These are phyloP conservation scores for Plicaturopsis crispa DNA, from an alignment of 768 basidiomycete genomes.

Conservation along the genomic window DNA sequence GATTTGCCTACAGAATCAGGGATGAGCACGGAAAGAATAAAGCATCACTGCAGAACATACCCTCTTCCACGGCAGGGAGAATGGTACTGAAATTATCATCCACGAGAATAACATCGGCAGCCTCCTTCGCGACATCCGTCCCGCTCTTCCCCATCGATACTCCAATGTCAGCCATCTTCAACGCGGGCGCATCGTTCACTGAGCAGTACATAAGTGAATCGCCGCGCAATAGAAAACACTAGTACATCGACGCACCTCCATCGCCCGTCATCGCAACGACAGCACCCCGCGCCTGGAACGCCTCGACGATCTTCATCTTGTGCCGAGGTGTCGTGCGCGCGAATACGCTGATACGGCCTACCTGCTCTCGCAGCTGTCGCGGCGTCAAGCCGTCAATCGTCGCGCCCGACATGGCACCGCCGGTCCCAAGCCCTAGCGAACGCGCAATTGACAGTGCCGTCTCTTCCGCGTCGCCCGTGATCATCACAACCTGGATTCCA, in stretches of 20 bases:
- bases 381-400: constrained; percentile 82
- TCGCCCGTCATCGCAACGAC: constrained; percentile 98
- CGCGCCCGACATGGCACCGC: constrained; percentile 56
- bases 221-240: constrained; percentile 7
- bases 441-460: constrained; percentile 87
- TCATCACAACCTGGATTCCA: constrained; percentile 97
- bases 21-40: neutral
- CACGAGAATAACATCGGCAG: constrained; percentile 93
- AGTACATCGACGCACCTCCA: constrained; percentile 82
- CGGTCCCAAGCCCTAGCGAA: constrained; percentile 71
- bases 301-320: constrained; percentile 96
- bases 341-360: constrained; percentile 81
- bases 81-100: constrained; percentile 97
- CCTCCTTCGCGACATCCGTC: constrained; percentile 98
- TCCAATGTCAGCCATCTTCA: constrained; percentile 98
- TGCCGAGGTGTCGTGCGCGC: constrained; percentile 94
- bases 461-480: constrained; percentile 90
- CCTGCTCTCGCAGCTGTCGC: constrained; percentile 73
- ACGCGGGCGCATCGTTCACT: constrained; percentile 95
- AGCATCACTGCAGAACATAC: constrained; percentile 31
- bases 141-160: constrained; percentile 97
- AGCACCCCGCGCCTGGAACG: constrained; percentile 82
- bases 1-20: constrained; percentile 62
- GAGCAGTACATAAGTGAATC: constrained; percentile 1
- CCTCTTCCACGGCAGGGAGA: constrained; percentile 90